Conservation (phyloP, 192 early-diverging fungal species). For the Linderina pennispora region DNA sequence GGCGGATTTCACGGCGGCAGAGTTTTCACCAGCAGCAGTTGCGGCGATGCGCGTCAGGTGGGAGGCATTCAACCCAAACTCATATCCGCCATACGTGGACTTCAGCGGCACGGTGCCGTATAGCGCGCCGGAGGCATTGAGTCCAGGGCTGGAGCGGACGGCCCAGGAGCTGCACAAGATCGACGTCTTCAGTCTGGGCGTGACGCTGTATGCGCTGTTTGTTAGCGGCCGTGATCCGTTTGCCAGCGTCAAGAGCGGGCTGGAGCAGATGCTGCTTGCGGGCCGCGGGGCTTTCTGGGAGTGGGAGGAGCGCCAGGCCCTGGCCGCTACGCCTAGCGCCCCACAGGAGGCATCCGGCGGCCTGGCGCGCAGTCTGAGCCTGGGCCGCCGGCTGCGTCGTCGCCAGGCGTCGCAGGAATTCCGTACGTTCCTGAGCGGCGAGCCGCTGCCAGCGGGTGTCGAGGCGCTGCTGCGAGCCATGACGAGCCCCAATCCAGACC, state of each 20-base stretch:
- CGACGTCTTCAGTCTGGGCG: slow-evolving; percentile 54
- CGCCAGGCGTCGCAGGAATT: slow-evolving; percentile 29
- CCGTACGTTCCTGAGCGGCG: slow-evolving; percentile 35
- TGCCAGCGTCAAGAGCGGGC: slow-evolving; percentile 48
- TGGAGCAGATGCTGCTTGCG: slow-evolving; percentile 57
- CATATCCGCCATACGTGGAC: slow-evolving; percentile 35
- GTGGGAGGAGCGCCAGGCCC: slow-evolving; percentile 47
- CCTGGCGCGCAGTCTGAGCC: slow-evolving; percentile 24
- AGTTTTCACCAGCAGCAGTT: slow-evolving; percentile 27
- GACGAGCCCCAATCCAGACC: slow-evolving; percentile 26
- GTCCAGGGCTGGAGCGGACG: slow-evolving; percentile 6
- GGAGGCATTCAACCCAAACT: slow-evolving; percentile 15
- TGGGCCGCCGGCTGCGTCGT: slow-evolving; percentile 20
- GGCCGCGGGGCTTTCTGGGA: slow-evolving; percentile 59
- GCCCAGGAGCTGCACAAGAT: slow-evolving; percentile 32
- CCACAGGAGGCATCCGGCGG: slow-evolving; percentile 10
- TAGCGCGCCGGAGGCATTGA: slow-evolving; percentile 52
- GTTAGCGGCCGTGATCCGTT: slow-evolving; percentile 54
- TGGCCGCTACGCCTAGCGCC: slow-evolving; percentile 16
- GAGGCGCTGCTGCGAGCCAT: slow-evolving; percentile 34
- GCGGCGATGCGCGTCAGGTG: slow-evolving; percentile 13
- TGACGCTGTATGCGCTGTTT: slow-evolving; percentile 53
- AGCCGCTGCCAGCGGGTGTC: slow-evolving; percentile 25
- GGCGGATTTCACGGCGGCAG: slow-evolving; percentile 45
- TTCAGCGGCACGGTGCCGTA: slow-evolving; percentile 52